Conservation (phyloP, 805 yeast genomes). For the Lipomyces lipofer region DNA sequence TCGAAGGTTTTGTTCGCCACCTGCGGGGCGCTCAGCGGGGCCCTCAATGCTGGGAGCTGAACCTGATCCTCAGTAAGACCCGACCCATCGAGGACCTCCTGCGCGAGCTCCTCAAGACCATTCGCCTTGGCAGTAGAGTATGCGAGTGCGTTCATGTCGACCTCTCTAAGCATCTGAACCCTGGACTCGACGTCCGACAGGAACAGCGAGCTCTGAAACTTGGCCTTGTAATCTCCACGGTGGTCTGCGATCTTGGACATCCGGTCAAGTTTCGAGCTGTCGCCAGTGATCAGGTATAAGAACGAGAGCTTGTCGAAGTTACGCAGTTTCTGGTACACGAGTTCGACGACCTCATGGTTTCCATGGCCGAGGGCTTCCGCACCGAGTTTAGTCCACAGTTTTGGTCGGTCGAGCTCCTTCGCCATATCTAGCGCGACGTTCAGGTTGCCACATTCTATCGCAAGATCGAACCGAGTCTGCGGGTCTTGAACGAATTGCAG, state of each 20-base stretch:
- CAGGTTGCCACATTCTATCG: conserved; percentile 89
- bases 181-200: conserved; percentile 74
- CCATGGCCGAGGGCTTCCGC: conserved; percentile 89
- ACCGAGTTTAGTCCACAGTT: conserved; percentile 79
- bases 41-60: conserved; percentile 53
- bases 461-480: conserved; percentile 92
- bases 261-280: conserved; percentile 66
- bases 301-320: conserved; percentile 87
- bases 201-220: conserved; percentile 80
- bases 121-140: conserved; percentile 88
- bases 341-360: conserved; percentile 78
- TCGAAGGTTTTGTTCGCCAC: conserved; percentile 47
- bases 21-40: conserved; percentile 50
- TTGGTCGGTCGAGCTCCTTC: conserved; percentile 62
- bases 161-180: conserved; percentile 67
- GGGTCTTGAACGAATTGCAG: conserved; percentile 95
- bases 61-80: conserved; percentile 66
- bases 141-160: conserved; percentile 85
- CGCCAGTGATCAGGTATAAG: conserved; percentile 83
- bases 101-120: conserved; percentile 76
- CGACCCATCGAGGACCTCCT: conserved; percentile 66
- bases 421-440: conserved; percentile 89
- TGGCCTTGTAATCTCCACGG: conserved; percentile 75
- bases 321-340: conserved; percentile 83
- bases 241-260: conserved; percentile 90